phyloP scores from a whole-genome alignment of 495 filamentous ascomycete species.

The Evernia prunastri region DNA sequence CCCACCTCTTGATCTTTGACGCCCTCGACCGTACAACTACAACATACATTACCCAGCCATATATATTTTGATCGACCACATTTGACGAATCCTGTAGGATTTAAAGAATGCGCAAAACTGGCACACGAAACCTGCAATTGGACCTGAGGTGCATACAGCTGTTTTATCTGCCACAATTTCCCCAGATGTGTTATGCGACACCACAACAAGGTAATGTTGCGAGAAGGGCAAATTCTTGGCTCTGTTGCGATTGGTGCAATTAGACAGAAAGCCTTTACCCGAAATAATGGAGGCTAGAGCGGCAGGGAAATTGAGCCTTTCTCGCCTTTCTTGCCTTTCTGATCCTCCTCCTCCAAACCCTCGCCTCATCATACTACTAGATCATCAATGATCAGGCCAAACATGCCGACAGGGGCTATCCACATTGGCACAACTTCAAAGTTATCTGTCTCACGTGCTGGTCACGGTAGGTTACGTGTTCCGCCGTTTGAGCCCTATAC shows the following conservation, averaged over 20 bases:
- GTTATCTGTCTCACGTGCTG: not conserved
- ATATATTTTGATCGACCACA: not conserved
- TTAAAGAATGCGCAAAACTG: not conserved
- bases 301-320: not conserved
- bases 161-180: not conserved
- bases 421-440: not conserved
- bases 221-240: not conserved
- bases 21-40: too few relatives aligned
- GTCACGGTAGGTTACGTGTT: constrained; percentile 5
- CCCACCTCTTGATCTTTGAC: not conserved
- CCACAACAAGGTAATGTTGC: not conserved
- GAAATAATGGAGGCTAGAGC: not conserved
- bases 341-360: not conserved
- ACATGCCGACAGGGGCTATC: not conserved
- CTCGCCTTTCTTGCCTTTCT: not conserved
- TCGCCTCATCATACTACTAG: not conserved
- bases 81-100: not conserved
- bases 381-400: not conserved
- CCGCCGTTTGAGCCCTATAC: not conserved
- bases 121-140: not conserved
- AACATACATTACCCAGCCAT: too few relatives aligned
- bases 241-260: not conserved
- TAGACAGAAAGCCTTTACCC: not conserved
- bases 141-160: not conserved
- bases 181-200: not conserved